Conservation (phyloP, 169 alveolate genomes). For the Theileria orientalis region DNA sequence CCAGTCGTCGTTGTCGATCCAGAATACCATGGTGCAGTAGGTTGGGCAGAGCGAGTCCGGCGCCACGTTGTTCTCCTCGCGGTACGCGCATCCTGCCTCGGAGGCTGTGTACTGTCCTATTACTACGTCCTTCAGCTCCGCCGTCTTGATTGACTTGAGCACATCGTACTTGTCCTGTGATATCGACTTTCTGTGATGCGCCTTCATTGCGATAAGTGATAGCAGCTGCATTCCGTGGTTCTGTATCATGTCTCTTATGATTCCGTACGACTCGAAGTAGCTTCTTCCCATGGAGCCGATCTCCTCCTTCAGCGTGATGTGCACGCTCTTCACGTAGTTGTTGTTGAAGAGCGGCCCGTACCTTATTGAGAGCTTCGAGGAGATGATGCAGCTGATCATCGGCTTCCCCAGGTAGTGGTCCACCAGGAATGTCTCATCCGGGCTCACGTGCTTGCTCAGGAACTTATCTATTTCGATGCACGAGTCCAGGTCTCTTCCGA, state of each 20-base stretch:
- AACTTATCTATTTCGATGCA: constrained; percentile 32
- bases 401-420: constrained; percentile 70
- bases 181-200: constrained; percentile 5
- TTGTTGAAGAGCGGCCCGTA: constrained; percentile 44
- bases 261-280: constrained; percentile 63
- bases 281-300: constrained; percentile 55
- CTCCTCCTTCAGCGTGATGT: constrained; percentile 61
- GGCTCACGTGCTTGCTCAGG: constrained; percentile 25
- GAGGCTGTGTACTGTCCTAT: constrained; percentile 57
- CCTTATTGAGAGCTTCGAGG: constrained; percentile 36
- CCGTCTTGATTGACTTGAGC: constrained; percentile 50
- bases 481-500: constrained; percentile 54
- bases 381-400: constrained; percentile 47
- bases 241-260: constrained; percentile 66
- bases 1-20: constrained; percentile 62
- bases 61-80: constrained; percentile 33
- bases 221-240: constrained; percentile 64
- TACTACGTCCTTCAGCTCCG: constrained; percentile 37
- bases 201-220: constrained; percentile 57
- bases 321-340: constrained; percentile 57
- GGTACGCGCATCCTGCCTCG: constrained; percentile 45
- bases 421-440: constrained; percentile 55
- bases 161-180: constrained; percentile 44
- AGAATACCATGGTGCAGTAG: constrained; percentile 51
- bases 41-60: constrained; percentile 52